Evolutionary conservation across 192 early-diverging fungal species (phyloP).

Genomic region (Coemansia sp.): DNA sequence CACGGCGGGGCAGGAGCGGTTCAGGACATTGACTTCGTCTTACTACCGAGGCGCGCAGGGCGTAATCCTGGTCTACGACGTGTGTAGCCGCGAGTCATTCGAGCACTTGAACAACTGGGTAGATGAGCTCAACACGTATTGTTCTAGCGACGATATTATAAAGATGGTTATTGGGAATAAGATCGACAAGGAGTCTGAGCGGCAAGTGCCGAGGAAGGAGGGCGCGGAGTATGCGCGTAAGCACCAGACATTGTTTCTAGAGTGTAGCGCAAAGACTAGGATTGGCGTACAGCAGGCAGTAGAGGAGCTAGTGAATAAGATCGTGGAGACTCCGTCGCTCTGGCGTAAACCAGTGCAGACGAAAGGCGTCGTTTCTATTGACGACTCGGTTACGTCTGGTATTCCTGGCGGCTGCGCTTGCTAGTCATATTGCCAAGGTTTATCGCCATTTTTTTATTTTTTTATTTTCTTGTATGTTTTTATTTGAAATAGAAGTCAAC

Average conservation of each 20-base stretch:
- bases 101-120: constrained; percentile 95
- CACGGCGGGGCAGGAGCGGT: constrained; percentile 99
- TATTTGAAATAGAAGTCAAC: not conserved
- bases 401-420: constrained; percentile 40
- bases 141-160: constrained; percentile 82
- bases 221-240: constrained; percentile 89
- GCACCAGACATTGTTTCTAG: constrained; percentile 92
- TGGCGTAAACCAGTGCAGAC: constrained; percentile 60
- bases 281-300: constrained; percentile 93
- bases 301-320: constrained; percentile 91
- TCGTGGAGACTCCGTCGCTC: constrained; percentile 68
- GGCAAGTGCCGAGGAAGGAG: constrained; percentile 78
- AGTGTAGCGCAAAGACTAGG: constrained; percentile 95
- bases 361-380: constrained; percentile 37
- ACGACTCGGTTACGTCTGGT: constrained; percentile 51
- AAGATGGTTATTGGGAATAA: constrained; percentile 99
- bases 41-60: constrained; percentile 99
- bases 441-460: not conserved
- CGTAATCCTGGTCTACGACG: constrained; percentile 98
- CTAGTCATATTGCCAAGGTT: constrained; percentile 2
- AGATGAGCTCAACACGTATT: constrained; percentile 92
- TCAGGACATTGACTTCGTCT: constrained; percentile 94
- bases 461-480: not conserved
- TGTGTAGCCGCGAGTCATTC: constrained; percentile 91
- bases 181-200: constrained; percentile 83